phyloP scores from a whole-genome alignment of 495 filamentous ascomycete species.

The Neurospora terricola region DNA sequence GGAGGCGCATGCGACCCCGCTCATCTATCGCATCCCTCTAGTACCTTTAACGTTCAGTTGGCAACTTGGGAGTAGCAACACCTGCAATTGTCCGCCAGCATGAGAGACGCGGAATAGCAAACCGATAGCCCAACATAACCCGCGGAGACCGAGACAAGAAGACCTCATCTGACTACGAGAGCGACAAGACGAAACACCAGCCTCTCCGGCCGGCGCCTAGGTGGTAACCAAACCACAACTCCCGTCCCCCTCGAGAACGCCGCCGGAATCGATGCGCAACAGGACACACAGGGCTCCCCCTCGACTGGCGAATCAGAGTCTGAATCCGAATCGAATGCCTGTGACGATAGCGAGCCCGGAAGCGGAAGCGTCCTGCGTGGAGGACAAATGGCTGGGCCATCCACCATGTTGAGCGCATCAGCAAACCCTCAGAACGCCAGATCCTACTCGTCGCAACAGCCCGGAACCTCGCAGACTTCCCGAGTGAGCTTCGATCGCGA shows the following conservation, averaged over 20 bases:
- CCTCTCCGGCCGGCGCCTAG: neutral
- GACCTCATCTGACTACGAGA: neutral
- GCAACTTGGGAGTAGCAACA: neutral
- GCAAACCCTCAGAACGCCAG: constrained; percentile 54
- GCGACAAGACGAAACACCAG: neutral
- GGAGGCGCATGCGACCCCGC: neutral
- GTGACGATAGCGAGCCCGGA: constrained; percentile 8
- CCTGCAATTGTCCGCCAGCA: neutral
- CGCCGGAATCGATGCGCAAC: constrained; percentile 4
- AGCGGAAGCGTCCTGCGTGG: constrained; percentile 24
- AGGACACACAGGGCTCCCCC: neutral
- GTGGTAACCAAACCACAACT: constrained; percentile 2
- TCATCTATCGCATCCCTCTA: neutral
- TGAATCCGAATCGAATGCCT: constrained; percentile 13
- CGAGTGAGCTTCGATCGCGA: constrained; percentile 43
- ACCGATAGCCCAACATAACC: neutral
- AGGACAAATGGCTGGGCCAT: constrained; percentile 46
- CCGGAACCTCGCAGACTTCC: constrained; percentile 24
- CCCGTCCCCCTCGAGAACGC: constrained; percentile 1
- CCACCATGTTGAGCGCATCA: constrained; percentile 52
- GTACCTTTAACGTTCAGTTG: neutral
- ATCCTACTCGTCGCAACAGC: constrained; percentile 47
- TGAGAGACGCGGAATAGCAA: neutral
- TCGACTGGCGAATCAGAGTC: constrained; percentile 4
- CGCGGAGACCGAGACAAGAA: neutral